Percentiles rank a stretch among this genome's conserved stretches.
Conservation (phyloP, 1,139 yeast genomes). For the Sugiyamaella xylanicola region DNA sequence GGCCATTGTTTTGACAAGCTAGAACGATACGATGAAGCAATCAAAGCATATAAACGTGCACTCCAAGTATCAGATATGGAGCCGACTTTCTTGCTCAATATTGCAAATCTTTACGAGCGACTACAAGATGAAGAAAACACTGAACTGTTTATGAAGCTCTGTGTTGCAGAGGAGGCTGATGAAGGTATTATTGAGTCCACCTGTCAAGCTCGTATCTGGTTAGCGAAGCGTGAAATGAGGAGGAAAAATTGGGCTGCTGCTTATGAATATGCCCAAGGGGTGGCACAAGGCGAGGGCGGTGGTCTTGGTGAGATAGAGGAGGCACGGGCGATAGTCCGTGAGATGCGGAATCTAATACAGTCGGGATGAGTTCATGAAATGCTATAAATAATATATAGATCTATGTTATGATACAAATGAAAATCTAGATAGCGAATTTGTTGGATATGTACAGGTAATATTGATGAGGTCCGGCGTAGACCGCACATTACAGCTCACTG, state of each 20-base stretch:
- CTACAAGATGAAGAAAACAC: conserved; percentile 57
- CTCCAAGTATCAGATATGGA: conserved; percentile 52
- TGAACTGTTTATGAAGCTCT: conserved; percentile 66
- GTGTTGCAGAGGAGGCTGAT: conserved; percentile 66
- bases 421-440: neutral
- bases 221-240: conserved; percentile 69
- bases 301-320: conserved; percentile 86
- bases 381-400: neutral
- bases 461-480: no score
- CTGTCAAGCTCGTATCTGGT: conserved; percentile 82
- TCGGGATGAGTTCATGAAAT: neutral
- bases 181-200: conserved; percentile 70
- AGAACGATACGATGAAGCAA: conserved; percentile 65
- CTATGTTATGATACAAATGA: no score
- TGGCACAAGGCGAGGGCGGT: conserved; percentile 57
- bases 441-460: no score
- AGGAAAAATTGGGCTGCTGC: conserved; percentile 66
- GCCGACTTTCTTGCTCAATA: conserved; percentile 58
- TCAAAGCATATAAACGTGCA: conserved; percentile 57
- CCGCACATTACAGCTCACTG: conserved; percentile 5
- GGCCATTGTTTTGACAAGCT: conserved; percentile 88
- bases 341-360: conserved; percentile 36
- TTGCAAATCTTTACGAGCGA: conserved; percentile 70
- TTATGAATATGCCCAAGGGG: conserved; percentile 69
- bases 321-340: conserved; percentile 81